These are phyloP conservation scores for Ensete glaucum DNA, from an alignment of 176 grass and related monocot species.

Conservation along the genomic window DNA sequence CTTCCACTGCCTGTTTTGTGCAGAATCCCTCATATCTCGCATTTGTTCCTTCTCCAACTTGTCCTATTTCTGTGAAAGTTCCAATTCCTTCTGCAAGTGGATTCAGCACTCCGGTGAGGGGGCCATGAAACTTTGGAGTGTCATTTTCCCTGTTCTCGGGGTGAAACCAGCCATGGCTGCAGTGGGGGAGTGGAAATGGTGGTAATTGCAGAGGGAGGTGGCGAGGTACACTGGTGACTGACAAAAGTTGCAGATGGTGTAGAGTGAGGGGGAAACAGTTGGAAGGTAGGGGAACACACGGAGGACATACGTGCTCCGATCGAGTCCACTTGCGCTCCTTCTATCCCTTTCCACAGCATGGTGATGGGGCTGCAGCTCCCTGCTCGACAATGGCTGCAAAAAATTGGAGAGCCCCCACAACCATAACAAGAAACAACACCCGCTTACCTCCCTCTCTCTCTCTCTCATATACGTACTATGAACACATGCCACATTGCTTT, in stretches of 20 bases:
- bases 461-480: background rate
- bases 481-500: background rate
- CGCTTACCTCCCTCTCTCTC: background rate
- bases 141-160: background rate
- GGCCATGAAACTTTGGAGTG: background rate
- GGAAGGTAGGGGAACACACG: constrained; percentile 15
- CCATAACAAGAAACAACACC: background rate
- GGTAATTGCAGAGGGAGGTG: background rate
- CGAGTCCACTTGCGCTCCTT: background rate
- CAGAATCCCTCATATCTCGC: constrained; percentile 9
- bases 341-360: constrained; percentile 10
- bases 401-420: background rate
- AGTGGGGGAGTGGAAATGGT: background rate
- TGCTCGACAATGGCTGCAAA: background rate
- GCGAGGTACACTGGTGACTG: too few relatives aligned
- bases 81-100: background rate
- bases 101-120: background rate
- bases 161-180: background rate
- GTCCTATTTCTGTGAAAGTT: background rate
- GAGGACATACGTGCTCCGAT: constrained; percentile 4
- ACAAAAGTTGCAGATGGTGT: constrained; percentile 16
- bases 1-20: background rate
- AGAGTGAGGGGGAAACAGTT: constrained; percentile 42
- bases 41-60: constrained; percentile 24
- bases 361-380: background rate